Base-by-base conservation (phyloP, 73 alveolate genomes). In the Stentor roeselii region DNA sequence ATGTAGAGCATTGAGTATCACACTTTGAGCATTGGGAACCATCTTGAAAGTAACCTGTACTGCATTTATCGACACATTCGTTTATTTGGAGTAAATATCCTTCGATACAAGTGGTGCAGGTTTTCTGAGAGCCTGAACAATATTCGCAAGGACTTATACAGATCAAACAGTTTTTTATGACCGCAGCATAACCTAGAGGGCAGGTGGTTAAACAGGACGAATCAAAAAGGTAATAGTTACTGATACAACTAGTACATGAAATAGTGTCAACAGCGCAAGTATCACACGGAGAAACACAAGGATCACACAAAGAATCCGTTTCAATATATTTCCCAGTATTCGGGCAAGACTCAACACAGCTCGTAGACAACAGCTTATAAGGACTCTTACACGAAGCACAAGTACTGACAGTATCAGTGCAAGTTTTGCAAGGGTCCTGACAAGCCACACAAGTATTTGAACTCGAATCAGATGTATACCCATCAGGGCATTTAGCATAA, bases 221-320 rank as follows among this genome's bases (percentile, higher is more conserved):
- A 1, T 40, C 80, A 67, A 27, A 34, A 30, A 67, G 41, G 34
- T 67, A 67, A 2, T 67, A 67, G 37, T 2, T 34, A 27, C 42
- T 21, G 14, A 67, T 34, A 32, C 80, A 67, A 21, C 42, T 0
- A 1, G 80, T 67, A 2, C 80, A 67, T 1, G n/a, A 27, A 21
- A 32, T 11, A 2, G 41, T 67, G 11, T 21, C 2, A 1, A 34
- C 11, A 21, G 80, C 11, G 41, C 80, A 67, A 21, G 80, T 67
- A 2, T 67, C 14, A 32, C 80, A 67, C 34, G 80, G 80, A 67
- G 80, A 67, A 30, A 21, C 41, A 67, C 80, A 67, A 67, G 80
- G 80, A 32, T n/a, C 21, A 40, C 80, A 67, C 11, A 67, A 15
- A 1, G 41, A 15, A 67, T 34, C 37, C 27, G 27, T 34, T 1